Evolutionary conservation across 495 filamentous ascomycete species (phyloP).

Genomic region (Neurospora sp.): DNA sequence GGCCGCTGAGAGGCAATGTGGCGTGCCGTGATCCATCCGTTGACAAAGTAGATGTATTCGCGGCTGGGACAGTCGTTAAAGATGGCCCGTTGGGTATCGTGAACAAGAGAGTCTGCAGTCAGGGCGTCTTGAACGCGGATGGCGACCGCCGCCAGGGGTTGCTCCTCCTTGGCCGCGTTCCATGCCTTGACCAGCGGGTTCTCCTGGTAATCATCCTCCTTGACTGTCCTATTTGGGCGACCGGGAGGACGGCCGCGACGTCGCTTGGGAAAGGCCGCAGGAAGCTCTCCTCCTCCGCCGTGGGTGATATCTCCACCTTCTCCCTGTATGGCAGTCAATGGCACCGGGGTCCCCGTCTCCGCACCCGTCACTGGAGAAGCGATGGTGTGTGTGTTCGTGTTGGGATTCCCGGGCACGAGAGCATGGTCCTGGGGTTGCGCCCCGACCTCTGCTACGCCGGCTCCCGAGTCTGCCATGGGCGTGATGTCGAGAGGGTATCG

Average conservation of each 20-base stretch:
- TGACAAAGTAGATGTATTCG: constrained; percentile 23
- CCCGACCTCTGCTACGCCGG: not conserved
- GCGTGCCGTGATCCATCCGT: constrained; percentile 26
- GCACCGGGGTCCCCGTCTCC: not conserved
- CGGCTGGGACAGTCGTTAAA: constrained; percentile 17
- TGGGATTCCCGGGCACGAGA: not conserved
- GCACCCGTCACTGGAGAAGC: not conserved
- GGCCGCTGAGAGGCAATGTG: constrained; percentile 26
- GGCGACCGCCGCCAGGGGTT: constrained; percentile 11
- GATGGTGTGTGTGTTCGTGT: not conserved
- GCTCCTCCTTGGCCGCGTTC: constrained; percentile 20
- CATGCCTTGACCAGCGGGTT: constrained; percentile 19
- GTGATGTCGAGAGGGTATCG: not conserved
- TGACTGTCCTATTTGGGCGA: constrained; percentile 21
- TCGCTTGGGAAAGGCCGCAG: constrained; percentile 19
- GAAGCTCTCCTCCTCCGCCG: constrained; percentile 6
- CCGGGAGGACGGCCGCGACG: constrained; percentile 25
- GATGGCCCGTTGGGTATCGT: constrained; percentile 22
- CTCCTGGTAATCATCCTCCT: constrained; percentile 19
- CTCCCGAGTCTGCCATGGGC: not conserved
- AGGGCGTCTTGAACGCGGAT: constrained; percentile 19
- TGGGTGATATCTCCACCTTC: not conserved
- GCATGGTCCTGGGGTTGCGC: not conserved
- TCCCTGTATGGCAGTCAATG: not conserved
- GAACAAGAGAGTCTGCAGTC: constrained; percentile 15